A percentile compares a stretch with the other conserved stretches of the same genome.
Conservation (phyloP, 257 asterid genomes). For the Primulina eburnea region DNA sequence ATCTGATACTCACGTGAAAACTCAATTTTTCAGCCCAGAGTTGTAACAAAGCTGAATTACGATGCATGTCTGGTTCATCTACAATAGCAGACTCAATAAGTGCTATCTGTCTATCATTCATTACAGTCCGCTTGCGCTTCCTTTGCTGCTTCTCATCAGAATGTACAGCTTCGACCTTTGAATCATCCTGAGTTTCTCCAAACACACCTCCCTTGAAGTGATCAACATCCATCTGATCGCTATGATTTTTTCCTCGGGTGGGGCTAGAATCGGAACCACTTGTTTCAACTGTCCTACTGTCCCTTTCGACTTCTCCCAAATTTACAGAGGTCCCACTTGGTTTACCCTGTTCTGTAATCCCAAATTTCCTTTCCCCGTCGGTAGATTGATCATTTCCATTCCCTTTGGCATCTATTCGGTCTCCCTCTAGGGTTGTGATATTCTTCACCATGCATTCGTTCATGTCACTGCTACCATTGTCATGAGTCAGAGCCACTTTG, state of each 20-base stretch:
- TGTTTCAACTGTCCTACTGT: constrained; percentile 54
- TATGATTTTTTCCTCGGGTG: constrained; percentile 49
- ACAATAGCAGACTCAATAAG: constrained; percentile 73
- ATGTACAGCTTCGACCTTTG: constrained; percentile 51
- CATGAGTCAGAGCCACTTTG: constrained; percentile 37
- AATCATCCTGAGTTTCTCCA: constrained; percentile 59
- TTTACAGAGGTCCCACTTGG: constrained; percentile 30
- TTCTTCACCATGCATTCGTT: constrained; percentile 36
- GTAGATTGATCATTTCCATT: constrained; percentile 36
- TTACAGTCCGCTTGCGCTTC: constrained; percentile 86
- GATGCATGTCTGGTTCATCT: constrained; percentile 91
- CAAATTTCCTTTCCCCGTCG: constrained; percentile 38
- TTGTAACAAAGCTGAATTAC: constrained; percentile 55
- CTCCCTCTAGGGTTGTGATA: constrained; percentile 37
- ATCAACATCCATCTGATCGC: not conserved
- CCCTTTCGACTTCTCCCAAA: constrained; percentile 44
- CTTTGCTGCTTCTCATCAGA: constrained; percentile 79
- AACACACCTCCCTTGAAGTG: constrained; percentile 43
- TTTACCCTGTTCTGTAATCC: constrained; percentile 38
- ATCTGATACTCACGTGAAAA: constrained; percentile 50
- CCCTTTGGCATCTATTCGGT: constrained; percentile 33
- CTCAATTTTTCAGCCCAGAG: constrained; percentile 81
- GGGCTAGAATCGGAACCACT: constrained; percentile 87
- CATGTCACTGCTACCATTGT: constrained; percentile 33
- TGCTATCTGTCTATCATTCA: constrained; percentile 81